Percentiles rank a stretch among this genome's conserved stretches.
These are phyloP conservation scores for Roridomyces roridus DNA, from an alignment of 768 basidiomycete genomes.

Conservation along the genomic window DNA sequence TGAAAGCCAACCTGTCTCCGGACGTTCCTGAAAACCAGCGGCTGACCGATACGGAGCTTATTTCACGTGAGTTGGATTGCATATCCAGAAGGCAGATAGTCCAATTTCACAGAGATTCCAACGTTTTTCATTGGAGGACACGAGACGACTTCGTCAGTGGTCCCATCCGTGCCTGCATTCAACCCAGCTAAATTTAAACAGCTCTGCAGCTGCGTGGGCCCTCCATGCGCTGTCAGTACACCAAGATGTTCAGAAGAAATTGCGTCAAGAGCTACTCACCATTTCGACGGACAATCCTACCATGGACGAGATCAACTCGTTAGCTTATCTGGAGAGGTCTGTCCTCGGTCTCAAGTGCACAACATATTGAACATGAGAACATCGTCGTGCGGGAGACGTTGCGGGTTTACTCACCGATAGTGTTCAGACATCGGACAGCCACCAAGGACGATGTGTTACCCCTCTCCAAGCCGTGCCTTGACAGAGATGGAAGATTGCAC, in stretches of 20 bases:
- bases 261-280: constrained; percentile 49
- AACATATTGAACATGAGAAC: background rate
- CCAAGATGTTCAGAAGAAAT: constrained; percentile 45
- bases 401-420: constrained; percentile 60
- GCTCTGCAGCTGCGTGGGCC: constrained; percentile 40
- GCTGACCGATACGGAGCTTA: constrained; percentile 49
- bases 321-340: constrained; percentile 43
- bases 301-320: constrained; percentile 49
- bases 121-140: constrained; percentile 47
- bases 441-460: constrained; percentile 62
- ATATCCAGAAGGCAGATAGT: background rate
- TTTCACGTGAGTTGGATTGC: background rate
- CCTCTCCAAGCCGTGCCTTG: constrained; percentile 50
- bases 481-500: constrained; percentile 46
- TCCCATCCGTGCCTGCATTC: background rate
- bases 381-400: constrained; percentile 62
- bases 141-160: constrained; percentile 22
- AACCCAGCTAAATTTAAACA: background rate
- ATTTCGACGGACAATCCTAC: constrained; percentile 41
- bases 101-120: constrained; percentile 37
- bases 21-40: constrained; percentile 49
- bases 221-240: constrained; percentile 46
- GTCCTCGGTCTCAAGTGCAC: background rate
- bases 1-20: constrained; percentile 56
- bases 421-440: constrained; percentile 49